Conservation (phyloP, 305 asterid species). For the Lippia alba region DNA sequence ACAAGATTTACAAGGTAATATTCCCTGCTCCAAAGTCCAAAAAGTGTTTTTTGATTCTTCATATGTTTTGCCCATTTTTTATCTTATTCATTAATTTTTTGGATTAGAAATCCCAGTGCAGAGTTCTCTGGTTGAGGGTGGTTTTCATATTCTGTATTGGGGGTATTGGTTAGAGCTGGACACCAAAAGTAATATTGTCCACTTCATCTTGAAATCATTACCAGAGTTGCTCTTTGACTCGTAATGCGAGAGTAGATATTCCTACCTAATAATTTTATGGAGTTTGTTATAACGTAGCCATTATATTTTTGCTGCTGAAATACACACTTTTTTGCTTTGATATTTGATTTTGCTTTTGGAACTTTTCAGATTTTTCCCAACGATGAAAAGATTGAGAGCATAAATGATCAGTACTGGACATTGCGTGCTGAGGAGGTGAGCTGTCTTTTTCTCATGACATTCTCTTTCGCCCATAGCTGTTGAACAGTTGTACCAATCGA, state of each 20-base stretch:
- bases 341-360: slow-evolving; percentile 9
- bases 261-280: slow-evolving; percentile 14
- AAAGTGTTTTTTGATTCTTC: slow-evolving; percentile 23
- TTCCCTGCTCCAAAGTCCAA: slow-evolving; percentile 3
- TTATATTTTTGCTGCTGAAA: slow-evolving; percentile 17
- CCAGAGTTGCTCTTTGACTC: slow-evolving; percentile 15
- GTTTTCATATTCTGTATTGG: slow-evolving; percentile 4
- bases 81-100: neutral
- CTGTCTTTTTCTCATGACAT: slow-evolving; percentile 34
- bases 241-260: neutral
- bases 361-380: slow-evolving; percentile 69
- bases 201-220: slow-evolving; percentile 9
- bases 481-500: slow-evolving; percentile 80
- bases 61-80: slow-evolving; percentile 6
- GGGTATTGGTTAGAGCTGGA: slow-evolving; percentile 24
- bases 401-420: slow-evolving; percentile 79
- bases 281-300: slow-evolving; percentile 10
- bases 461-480: slow-evolving; percentile 45
- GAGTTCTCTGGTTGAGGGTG: slow-evolving; percentile 18
- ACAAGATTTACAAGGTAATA: slow-evolving; percentile 97
- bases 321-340: slow-evolving; percentile 49
- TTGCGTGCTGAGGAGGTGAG: slow-evolving; percentile 79
- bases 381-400: slow-evolving; percentile 74
- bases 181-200: slow-evolving; percentile 14
- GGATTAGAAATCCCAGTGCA: slow-evolving; percentile 11